phyloP scores from a whole-genome alignment of 495 filamentous ascomycete species.

The Evernia prunastri region DNA sequence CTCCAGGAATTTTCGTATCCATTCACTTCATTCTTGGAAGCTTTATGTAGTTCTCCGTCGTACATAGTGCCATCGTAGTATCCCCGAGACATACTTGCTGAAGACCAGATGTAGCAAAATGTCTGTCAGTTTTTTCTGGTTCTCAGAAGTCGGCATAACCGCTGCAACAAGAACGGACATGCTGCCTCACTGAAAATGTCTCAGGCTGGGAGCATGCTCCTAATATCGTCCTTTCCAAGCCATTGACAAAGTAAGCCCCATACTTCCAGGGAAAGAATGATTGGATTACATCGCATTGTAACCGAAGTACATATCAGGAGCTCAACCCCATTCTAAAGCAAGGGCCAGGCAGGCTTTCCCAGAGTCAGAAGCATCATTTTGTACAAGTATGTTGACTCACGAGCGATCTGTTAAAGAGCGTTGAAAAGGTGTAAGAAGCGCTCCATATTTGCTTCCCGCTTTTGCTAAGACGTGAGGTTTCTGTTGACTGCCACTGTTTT shows the following conservation, averaged over 20 bases:
- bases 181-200: background rate
- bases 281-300: background rate
- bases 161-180: background rate
- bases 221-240: background rate
- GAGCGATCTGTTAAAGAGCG: too few species aligned
- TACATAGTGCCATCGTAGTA: background rate
- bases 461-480: too few species aligned
- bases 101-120: background rate
- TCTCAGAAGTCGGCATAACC: background rate
- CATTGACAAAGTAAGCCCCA: background rate
- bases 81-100: background rate
- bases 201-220: background rate
- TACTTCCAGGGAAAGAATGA: background rate
- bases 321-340: background rate
- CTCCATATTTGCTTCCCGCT: too few species aligned
- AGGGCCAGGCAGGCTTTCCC: background rate
- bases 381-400: too few species aligned
- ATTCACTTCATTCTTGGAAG: background rate
- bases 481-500: too few species aligned
- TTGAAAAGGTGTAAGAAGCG: too few species aligned
- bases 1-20: background rate
- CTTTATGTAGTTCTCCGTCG: background rate
- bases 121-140: background rate
- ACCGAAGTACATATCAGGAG: background rate
- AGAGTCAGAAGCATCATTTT: too few species aligned